Percentiles rank a stretch among this genome's conserved stretches.
Evolutionary conservation across 768 basidiomycete genomes (phyloP).

Genomic region (Leccinum aurantiacum): DNA sequence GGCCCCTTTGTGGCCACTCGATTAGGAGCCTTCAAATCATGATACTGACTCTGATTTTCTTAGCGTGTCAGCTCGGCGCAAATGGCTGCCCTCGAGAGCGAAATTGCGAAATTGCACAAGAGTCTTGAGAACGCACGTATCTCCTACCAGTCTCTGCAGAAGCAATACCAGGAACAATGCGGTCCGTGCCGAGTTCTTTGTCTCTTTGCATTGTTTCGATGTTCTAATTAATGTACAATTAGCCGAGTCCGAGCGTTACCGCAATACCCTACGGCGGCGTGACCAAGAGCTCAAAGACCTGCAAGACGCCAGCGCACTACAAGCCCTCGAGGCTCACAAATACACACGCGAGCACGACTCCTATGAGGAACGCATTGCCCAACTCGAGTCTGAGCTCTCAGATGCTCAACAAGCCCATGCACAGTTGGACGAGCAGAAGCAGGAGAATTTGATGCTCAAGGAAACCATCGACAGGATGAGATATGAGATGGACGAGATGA

Average conservation of each 20-base stretch:
- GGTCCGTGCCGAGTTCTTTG: constrained; percentile 44
- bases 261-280: constrained; percentile 68
- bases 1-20: constrained; percentile 5
- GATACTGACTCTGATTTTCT: constrained; percentile 12
- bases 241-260: constrained; percentile 80
- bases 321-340: constrained; percentile 66
- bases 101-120: constrained; percentile 74
- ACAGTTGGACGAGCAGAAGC: constrained; percentile 88
- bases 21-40: background rate
- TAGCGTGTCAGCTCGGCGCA: constrained; percentile 66
- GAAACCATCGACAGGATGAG: constrained; percentile 96
- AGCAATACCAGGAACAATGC: constrained; percentile 88
- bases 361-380: constrained; percentile 68
- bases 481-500: constrained; percentile 92
- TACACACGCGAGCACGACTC: constrained; percentile 64
- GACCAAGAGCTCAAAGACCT: constrained; percentile 71
- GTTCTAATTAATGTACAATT: background rate
- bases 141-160: constrained; percentile 75
- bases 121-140: constrained; percentile 69
- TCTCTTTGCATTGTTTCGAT: background rate
- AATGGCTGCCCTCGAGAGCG: constrained; percentile 71
- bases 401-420: constrained; percentile 70
- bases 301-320: constrained; percentile 57
- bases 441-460: constrained; percentile 88
- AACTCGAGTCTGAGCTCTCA: constrained; percentile 71